Evolutionary conservation across 345 rosid genomes (phyloP).

Genomic region (Eucalyptus camaldulensis): DNA sequence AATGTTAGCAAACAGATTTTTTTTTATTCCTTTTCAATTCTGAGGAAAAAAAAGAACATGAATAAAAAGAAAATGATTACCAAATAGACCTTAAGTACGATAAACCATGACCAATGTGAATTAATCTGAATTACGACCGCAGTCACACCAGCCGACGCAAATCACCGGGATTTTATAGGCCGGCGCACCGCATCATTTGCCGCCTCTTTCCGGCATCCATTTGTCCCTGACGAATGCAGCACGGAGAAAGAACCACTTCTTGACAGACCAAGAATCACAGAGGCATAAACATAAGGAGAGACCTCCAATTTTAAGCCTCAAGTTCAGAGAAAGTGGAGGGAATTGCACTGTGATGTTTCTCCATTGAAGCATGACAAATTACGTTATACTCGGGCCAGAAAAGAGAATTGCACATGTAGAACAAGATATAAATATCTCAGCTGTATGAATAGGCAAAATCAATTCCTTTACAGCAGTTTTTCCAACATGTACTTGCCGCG

Average conservation of each 20-base stretch:
- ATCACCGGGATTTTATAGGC: not conserved
- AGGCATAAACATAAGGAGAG: not conserved
- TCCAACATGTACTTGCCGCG: not conserved
- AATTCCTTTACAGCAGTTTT: not conserved
- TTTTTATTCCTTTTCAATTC: too few species aligned
- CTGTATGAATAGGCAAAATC: not conserved
- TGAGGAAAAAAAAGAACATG: too few species aligned
- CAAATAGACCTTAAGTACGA: not conserved
- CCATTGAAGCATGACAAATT: not conserved
- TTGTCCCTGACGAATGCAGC: not conserved
- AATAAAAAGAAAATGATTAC: too few species aligned
- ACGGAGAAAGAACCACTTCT: not conserved
- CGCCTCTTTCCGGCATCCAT: not conserved
- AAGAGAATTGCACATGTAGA: not conserved
- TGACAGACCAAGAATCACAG: not conserved
- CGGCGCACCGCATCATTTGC: not conserved
- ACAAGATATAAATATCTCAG: not conserved
- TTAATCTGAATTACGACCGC: not conserved
- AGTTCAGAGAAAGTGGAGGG: not conserved
- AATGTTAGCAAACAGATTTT: fast-evolving
- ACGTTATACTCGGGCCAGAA: not conserved
- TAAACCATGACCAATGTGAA: fast-evolving
- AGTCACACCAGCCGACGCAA: not conserved
- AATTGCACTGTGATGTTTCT: not conserved
- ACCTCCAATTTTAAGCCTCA: not conserved